A percentile compares a stretch with the other conserved stretches of the same genome.
phyloP scores from a whole-genome alignment of 2,329 filamentous ascomycete species.

The Fusarium coffeatum region DNA sequence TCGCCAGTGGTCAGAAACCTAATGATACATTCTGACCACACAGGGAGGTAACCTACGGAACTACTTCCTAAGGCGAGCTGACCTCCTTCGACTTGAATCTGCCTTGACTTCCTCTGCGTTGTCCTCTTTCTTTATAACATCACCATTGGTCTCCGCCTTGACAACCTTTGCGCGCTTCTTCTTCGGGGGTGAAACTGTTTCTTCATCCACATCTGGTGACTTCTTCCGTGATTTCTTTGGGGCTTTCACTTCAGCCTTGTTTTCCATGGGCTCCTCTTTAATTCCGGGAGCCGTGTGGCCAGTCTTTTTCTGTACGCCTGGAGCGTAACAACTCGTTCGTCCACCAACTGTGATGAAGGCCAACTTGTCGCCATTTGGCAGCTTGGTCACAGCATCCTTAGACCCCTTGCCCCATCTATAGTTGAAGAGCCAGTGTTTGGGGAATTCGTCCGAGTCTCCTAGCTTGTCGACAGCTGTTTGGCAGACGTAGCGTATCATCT shows the following conservation, averaged over 20 bases:
- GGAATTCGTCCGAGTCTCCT: constrained; percentile 86
- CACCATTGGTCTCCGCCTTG: constrained; percentile 45
- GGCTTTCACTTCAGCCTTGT: constrained; percentile 39
- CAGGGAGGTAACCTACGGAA: neutral
- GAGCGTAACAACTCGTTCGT: constrained; percentile 89
- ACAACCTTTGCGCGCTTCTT: constrained; percentile 40
- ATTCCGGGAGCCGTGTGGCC: constrained; percentile 56
- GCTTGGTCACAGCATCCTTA: constrained; percentile 71
- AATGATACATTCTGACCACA: too few relatives aligned
- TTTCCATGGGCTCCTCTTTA: constrained; percentile 57
- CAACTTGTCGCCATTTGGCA: constrained; percentile 88
- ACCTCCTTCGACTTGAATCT: constrained; percentile 40
- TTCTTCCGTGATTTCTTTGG: constrained; percentile 46
- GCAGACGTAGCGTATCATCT: constrained; percentile 81
- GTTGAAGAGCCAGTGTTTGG: constrained; percentile 87
- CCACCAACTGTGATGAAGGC: constrained; percentile 90
- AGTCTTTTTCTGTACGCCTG: constrained; percentile 85
- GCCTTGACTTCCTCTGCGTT: constrained; percentile 12
- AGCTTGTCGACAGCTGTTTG: constrained; percentile 80
- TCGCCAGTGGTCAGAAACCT: neutral
- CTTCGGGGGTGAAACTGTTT: constrained; percentile 36
- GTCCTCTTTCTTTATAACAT: constrained; percentile 29
- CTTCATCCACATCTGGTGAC: constrained; percentile 37
- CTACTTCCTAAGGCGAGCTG: constrained; percentile 41
- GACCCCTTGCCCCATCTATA: constrained; percentile 92